A percentile compares a stretch with the other conserved stretches of the same genome.
These are phyloP conservation scores for Termitomyces sp. DNA, from an alignment of 768 basidiomycete species.

Conservation along the genomic window DNA sequence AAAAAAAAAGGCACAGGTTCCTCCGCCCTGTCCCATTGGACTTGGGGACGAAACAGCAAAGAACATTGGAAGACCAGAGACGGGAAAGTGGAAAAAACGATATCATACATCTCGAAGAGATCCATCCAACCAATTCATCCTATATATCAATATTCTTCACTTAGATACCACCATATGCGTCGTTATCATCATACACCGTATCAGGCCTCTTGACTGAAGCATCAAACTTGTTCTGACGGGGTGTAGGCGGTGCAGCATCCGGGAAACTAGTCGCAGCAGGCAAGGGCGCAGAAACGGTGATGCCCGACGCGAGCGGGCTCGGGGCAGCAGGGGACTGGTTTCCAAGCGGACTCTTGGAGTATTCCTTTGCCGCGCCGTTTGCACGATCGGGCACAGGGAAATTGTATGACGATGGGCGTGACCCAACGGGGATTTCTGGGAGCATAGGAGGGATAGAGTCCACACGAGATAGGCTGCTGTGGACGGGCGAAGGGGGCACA, in stretches of 20 bases:
- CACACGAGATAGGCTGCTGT: constrained; percentile 33
- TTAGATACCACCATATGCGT: constrained; percentile 19
- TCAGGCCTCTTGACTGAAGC: constrained; percentile 12
- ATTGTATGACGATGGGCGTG: constrained; percentile 22
- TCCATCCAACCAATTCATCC: not conserved
- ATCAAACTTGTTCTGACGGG: constrained; percentile 6
- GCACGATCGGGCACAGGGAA: constrained; percentile 9
- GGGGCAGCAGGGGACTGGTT: constrained; percentile 31
- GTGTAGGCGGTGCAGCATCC: constrained; percentile 3
- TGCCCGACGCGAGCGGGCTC: constrained; percentile 34
- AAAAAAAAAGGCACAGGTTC: constrained; percentile 3
- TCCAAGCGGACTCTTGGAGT: constrained; percentile 16
- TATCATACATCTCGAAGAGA: constrained; percentile 2
- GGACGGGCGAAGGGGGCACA: constrained; percentile 29
- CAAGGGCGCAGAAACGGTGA: constrained; percentile 11
- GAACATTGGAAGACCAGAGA: not conserved
- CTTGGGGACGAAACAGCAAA: not conserved
- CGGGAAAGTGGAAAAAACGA: not conserved
- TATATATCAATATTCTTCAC: not conserved
- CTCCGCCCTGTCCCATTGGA: not conserved
- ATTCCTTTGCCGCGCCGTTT: constrained; percentile 6
- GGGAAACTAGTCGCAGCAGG: constrained; percentile 7
- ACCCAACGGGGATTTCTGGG: constrained; percentile 44
- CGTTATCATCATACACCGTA: constrained; percentile 18
- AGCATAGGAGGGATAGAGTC: constrained; percentile 46